Evolutionary conservation across 352 stramenopile species (phyloP).

Genomic region (Phytophthora gonapodyides): DNA sequence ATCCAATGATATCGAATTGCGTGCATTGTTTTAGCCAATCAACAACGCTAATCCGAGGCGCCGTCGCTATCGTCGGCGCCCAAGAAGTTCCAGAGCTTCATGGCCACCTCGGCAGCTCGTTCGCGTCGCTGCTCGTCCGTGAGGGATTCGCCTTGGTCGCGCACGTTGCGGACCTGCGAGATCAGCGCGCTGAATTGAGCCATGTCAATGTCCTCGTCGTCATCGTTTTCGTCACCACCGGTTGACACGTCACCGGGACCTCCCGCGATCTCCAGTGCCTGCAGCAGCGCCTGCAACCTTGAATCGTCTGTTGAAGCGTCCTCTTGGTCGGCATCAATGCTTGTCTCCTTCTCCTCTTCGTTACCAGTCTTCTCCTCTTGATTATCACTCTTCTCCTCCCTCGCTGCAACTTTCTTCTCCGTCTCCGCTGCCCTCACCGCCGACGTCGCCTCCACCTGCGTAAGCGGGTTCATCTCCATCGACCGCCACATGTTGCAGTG

Average conservation of each 20-base stretch:
- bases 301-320: constrained; percentile 34
- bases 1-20: constrained; percentile 27
- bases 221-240: constrained; percentile 3
- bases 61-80: constrained; percentile 48
- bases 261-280: constrained; percentile 47
- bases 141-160: constrained; percentile 52
- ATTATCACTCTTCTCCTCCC: not conserved
- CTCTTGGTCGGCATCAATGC: constrained; percentile 4
- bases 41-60: constrained; percentile 24
- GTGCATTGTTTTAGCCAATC: constrained; percentile 38
- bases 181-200: constrained; percentile 66
- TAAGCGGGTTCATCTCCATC: constrained; percentile 55
- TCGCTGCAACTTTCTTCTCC: not conserved
- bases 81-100: constrained; percentile 77
- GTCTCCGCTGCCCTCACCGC: constrained; percentile 2
- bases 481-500: constrained; percentile 83
- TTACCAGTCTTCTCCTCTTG: constrained; percentile 11
- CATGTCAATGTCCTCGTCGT: constrained; percentile 61
- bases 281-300: constrained; percentile 50
- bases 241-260: constrained; percentile 7
- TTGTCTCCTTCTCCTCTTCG: constrained; percentile 12
- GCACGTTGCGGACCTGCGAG: constrained; percentile 67
- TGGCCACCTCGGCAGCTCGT: constrained; percentile 72
- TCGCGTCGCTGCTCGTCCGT: constrained; percentile 68
- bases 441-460: not conserved